Conservation (phyloP, 371 early-diverging fungal species). For the Actinomortierella ambigua region DNA sequence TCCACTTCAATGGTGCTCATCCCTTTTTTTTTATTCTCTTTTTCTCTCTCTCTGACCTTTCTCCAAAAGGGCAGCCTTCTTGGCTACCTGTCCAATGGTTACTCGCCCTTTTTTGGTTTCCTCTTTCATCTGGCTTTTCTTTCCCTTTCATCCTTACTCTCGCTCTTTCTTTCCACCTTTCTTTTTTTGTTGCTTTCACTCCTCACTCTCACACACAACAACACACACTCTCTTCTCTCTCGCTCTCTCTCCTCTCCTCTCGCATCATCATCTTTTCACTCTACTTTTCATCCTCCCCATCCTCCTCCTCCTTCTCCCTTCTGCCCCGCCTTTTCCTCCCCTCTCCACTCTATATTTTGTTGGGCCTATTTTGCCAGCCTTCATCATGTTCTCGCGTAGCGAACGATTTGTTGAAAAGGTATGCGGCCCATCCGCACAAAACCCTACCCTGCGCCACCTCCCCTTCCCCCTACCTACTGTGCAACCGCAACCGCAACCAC, state of each 20-base stretch:
- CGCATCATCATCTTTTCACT: neutral
- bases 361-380: neutral
- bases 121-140: neutral
- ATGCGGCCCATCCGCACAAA: neutral
- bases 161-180: neutral
- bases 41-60: neutral
- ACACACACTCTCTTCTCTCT: slow-evolving; percentile 1
- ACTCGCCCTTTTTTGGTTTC: slow-evolving; percentile 5
- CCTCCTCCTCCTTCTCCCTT: neutral
- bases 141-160: neutral
- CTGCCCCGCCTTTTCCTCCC: neutral
- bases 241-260: neutral
- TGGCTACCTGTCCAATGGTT: neutral
- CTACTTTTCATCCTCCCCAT: too few relatives aligned
- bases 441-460: neutral
- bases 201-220: neutral
- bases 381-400: slow-evolving; percentile 37
- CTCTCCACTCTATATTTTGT: neutral
- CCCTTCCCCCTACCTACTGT: neutral
- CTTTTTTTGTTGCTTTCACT: slow-evolving; percentile 4
- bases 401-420: slow-evolving; percentile 48
- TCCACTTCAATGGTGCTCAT: too few relatives aligned
- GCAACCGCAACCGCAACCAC: neutral
- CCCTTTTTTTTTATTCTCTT: neutral
- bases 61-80: neutral